Percentiles rank a stretch among this genome's conserved stretches.
These are phyloP conservation scores for Erythrophleum ivorense DNA, from an alignment of 331 rosid genomes.

Conservation along the genomic window DNA sequence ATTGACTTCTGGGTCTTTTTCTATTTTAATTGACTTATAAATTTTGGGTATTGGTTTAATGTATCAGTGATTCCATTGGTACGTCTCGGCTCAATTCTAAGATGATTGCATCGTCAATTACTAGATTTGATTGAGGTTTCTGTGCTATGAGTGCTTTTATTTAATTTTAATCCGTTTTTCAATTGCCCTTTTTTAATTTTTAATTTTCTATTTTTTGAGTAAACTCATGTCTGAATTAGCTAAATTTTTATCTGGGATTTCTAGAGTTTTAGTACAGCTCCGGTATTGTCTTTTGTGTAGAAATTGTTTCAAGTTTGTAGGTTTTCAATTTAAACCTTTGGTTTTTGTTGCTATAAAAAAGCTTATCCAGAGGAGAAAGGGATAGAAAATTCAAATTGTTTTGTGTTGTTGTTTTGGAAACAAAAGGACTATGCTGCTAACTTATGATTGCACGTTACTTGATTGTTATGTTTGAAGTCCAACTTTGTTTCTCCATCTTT, in stretches of 20 bases:
- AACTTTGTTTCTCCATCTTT: not conserved
- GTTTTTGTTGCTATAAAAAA: not conserved
- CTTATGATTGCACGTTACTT: not conserved
- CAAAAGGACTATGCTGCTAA: not conserved
- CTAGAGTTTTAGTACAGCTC: not conserved
- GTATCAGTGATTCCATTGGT: not conserved
- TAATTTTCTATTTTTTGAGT: not conserved
- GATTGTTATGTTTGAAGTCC: not conserved
- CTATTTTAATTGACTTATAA: not conserved
- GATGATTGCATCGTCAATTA: slow-evolving; percentile 21
- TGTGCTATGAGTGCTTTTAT: slow-evolving; percentile 15
- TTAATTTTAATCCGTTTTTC: not conserved
- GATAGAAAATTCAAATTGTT: not conserved
- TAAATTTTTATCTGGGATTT: not conserved
- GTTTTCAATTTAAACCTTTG: slow-evolving; percentile 1
- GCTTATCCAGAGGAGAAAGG: not conserved
- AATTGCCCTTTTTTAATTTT: not conserved
- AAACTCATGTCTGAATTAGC: slow-evolving; percentile 3
- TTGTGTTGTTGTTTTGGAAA: slow-evolving; percentile 2
- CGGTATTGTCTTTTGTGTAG: not conserved
- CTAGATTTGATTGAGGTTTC: not conserved
- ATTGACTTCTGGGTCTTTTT: slow-evolving; percentile 38
- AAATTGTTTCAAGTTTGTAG: not conserved
- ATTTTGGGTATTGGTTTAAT: not conserved
- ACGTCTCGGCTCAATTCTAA: slow-evolving; percentile 10